phyloP scores from a whole-genome alignment of 2,329 filamentous ascomycete species.

The Arthrobotrys entomopaga region DNA sequence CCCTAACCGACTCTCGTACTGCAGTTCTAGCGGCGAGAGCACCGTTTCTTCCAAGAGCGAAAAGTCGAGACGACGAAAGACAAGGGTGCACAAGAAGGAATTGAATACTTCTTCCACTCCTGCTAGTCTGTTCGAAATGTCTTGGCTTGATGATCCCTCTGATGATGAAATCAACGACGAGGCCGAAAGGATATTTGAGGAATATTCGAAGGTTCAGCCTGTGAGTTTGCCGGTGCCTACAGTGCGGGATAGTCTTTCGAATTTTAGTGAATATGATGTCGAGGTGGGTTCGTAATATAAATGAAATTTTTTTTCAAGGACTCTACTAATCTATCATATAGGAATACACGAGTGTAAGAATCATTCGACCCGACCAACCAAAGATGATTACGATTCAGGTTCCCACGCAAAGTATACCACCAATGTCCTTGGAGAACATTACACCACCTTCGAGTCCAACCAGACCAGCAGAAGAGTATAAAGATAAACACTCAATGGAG shows the following conservation, averaged over 20 bases:
- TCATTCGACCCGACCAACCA: constrained; percentile 31
- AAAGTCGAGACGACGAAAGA: constrained; percentile 36
- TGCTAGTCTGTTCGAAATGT: constrained; percentile 38
- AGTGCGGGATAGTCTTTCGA: constrained; percentile 27
- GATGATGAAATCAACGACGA: constrained; percentile 52
- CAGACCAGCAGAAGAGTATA: constrained; percentile 1
- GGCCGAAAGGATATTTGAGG: constrained; percentile 47
- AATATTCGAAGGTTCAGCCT: constrained; percentile 24
- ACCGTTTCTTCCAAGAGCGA: constrained; percentile 30
- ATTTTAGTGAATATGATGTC: constrained; percentile 36
- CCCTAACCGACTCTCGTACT: constrained; percentile 33
- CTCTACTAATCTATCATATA: constrained; percentile 7
- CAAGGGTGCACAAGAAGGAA: constrained; percentile 40
- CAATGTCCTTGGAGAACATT: constrained; percentile 29
- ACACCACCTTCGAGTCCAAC: constrained; percentile 43
- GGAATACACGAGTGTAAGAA: constrained; percentile 48
- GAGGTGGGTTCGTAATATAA: constrained; percentile 17
- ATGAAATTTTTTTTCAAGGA: background rate
- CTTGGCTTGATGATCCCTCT: constrained; percentile 49
- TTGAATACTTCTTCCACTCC: constrained; percentile 28
- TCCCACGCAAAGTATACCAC: constrained; percentile 13
- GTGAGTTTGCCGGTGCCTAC: background rate
- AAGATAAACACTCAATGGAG: constrained; percentile 14
- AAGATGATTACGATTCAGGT: constrained; percentile 34
- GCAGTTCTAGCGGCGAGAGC: constrained; percentile 47